Conservation (phyloP, 768 basidiomycete genomes). For the Pleurotus sapidus region DNA sequence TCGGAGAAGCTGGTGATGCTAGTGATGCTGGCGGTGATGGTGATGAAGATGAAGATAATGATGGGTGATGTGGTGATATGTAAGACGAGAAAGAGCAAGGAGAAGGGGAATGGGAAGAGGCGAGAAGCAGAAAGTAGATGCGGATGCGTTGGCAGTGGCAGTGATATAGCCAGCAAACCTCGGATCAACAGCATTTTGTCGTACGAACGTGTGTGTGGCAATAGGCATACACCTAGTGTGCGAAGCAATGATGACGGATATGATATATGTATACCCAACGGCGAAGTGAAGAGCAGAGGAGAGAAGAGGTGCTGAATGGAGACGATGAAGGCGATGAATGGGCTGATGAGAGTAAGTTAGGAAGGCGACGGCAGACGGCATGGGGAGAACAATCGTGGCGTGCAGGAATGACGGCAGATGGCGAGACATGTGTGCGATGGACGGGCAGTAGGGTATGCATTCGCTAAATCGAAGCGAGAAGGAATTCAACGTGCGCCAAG, state of each 20-base stretch:
- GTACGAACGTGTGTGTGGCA: slow-evolving; percentile 3
- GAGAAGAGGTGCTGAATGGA: background rate
- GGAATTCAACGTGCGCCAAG: background rate
- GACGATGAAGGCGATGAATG: background rate
- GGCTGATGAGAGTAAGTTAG: background rate
- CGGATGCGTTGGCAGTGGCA: background rate
- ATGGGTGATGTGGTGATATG: background rate
- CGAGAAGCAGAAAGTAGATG: background rate
- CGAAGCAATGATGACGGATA: background rate
- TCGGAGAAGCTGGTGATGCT: background rate
- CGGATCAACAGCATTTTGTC: background rate
- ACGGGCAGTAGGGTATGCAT: background rate
- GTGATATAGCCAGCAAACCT: background rate
- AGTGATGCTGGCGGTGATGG: background rate
- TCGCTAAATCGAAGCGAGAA: background rate
- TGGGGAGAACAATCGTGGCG: background rate
- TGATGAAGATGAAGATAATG: background rate
- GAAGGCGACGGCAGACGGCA: background rate
- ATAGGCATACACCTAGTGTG: background rate
- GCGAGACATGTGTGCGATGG: background rate
- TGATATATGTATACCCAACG: background rate
- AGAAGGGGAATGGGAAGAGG: background rate
- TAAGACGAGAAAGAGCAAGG: background rate
- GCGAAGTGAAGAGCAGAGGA: background rate
- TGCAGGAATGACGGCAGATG: background rate